These are phyloP conservation scores for Eutrema japonicum DNA, from an alignment of 345 rosid genomes.

Conservation along the genomic window DNA sequence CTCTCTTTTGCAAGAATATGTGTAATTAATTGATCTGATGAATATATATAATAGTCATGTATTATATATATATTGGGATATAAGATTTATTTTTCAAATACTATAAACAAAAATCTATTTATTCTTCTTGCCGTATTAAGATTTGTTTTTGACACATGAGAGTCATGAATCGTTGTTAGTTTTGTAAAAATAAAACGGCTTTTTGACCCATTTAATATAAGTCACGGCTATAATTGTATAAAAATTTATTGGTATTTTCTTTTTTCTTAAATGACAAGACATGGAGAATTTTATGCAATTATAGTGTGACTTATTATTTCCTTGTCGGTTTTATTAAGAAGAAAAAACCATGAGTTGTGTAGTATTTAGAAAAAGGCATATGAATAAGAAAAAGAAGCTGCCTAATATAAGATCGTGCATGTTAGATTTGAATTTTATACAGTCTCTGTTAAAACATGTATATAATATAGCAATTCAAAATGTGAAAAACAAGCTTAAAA, in stretches of 20 bases:
- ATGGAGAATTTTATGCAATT: slow-evolving; percentile 13
- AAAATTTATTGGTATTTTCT: not conserved
- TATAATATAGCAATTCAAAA: slow-evolving; percentile 8
- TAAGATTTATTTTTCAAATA: too few relatives aligned
- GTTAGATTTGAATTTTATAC: slow-evolving; percentile 26
- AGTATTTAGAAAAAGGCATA: not conserved
- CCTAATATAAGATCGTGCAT: slow-evolving; percentile 8
- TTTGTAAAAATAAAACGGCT: not conserved
- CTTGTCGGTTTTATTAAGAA: not conserved
- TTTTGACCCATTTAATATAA: too few relatives aligned
- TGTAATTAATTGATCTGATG: too few relatives aligned
- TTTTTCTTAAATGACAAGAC: slow-evolving; percentile 7
- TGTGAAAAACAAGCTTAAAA: slow-evolving; percentile 32
- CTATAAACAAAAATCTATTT: not conserved
- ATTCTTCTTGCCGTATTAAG: not conserved
- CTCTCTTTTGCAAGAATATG: too few relatives aligned
- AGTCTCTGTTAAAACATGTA: slow-evolving; percentile 5
- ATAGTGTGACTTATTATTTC: slow-evolving; percentile 19
- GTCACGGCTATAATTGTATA: slow-evolving; percentile 11
- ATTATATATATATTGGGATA: too few relatives aligned
- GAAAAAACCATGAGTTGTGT: not conserved
- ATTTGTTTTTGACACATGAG: not conserved
- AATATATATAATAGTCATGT: too few relatives aligned
- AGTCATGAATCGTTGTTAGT: not conserved
- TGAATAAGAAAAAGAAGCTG: slow-evolving; percentile 13